Base-by-base conservation (phyloP, 192 early-diverging fungal genomes). In the Umbelopsis sp. region DNA sequence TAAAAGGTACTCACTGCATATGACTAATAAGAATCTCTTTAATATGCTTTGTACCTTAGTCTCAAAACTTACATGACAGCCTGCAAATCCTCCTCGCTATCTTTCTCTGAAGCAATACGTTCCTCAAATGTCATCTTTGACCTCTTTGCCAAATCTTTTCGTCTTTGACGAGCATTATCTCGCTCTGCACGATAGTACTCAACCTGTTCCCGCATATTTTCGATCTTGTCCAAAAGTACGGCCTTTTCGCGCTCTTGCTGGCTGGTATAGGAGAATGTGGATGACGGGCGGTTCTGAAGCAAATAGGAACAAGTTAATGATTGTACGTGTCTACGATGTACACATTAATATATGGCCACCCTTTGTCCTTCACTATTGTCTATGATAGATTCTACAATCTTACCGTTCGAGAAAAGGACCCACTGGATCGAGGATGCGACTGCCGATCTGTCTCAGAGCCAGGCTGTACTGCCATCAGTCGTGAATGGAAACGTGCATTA, bases 61-160 rank as follows among this genome's bases (percentile, higher is more conserved):
- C 30, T 2, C 4, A 16, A 11, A 22, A 61, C 55, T 61, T 61
- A 61, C 55, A 61, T 61, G 55, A 61, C 55, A 18, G 55, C 55
- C 16, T 61, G 55, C 12, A 61, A 8, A 25, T 61, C 55, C 4
- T 61, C 55, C 25, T 61, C 55, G 1, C 16, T 30, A 25, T 61
- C 55, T 35, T 61, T 61, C 33, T 61, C 55, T 3, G 55, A 61
- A 3, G 55, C 55, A 12, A 61, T 61, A 1, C 55, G 55, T 30
- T 61, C 27, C 25, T 61, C 55, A 61, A 61, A 61, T 4, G 25
- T 61, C 55, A 61, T 61, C 33, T 30, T 61, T 35, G 55, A 61
- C 30, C 55, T 61, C 30, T 30, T 30, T 33, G 55, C 21, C 55
- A 61, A 18, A 18, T 61, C 55, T 25, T 61, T 61, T 7, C 55